Conservation (phyloP, 225 moss, liverwort and hornwort genomes). For the Takakia lepidozioides region DNA sequence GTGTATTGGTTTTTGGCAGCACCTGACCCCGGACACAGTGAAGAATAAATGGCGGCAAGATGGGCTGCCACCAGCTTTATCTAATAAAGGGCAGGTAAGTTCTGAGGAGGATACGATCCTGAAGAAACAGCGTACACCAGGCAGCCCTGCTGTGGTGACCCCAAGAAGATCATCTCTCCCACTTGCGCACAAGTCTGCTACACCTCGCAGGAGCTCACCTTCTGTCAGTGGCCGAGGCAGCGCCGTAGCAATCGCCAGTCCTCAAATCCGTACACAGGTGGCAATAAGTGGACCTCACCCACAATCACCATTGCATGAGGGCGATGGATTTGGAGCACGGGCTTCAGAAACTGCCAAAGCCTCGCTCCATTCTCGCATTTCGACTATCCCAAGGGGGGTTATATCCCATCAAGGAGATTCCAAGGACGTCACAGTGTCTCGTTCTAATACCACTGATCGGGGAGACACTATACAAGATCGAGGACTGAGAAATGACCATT, state of each 20-base stretch:
- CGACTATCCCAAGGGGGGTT: slow-evolving; percentile 15
- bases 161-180: slow-evolving; percentile 51
- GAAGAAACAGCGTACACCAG: slow-evolving; percentile 32
- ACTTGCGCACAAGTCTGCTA: slow-evolving; percentile 18
- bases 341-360: slow-evolving; percentile 50
- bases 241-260: too few relatives aligned
- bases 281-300: too few relatives aligned
- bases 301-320: too few relatives aligned
- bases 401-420: slow-evolving; percentile 38
- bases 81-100: slow-evolving; percentile 18
- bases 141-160: slow-evolving; percentile 15
- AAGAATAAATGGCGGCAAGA: slow-evolving; percentile 30
- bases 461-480: slow-evolving; percentile 56
- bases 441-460: slow-evolving; percentile 69
- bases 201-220: slow-evolving; percentile 30
- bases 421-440: slow-evolving; percentile 76
- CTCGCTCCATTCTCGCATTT: slow-evolving; percentile 58
- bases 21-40: slow-evolving; percentile 30
- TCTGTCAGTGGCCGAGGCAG: not conserved
- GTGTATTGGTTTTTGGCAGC: too few relatives aligned
- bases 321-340: too few relatives aligned
- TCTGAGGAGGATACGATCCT: slow-evolving; percentile 32
- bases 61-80: slow-evolving; percentile 25
- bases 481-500: slow-evolving; percentile 60
- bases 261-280: too few relatives aligned